Base-by-base conservation (phyloP, 371 early-diverging fungal species). In the Mortierella sp. region DNA sequence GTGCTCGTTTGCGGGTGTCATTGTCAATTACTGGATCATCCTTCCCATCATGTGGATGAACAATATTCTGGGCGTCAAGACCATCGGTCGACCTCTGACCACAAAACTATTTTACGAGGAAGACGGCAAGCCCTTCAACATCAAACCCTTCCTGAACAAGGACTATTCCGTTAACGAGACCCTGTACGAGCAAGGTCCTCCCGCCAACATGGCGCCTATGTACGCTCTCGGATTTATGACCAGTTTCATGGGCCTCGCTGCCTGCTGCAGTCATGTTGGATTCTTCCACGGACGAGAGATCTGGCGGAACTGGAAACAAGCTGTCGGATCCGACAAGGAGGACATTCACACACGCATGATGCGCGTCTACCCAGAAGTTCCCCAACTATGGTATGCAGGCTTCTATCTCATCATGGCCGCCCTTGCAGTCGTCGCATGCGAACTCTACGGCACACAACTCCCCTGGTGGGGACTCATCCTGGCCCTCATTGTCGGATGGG, bases 261-360 rank as follows among this genome's bases (percentile, higher is more conserved):
- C 88, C 3, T 82, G 86, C 43, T 64, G 90, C 4, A 80, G 86
- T 34, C 90, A 92, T 51, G 84, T 86, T 17, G 60, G 81, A 19
- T 70, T 88, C 59, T 89, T 88, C 65, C 81, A 68, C 30, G 69
- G 69, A 7, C 19, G 31, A 2, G 61, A 68, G 17, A 87, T 91
- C 47, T 79, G 80, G 73, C 55, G 41, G 19, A 61, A 31, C 5
- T 66, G 76, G 50, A 75, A 50, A 27, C 21, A 30, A 37, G 53
- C 50, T 27, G 15, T 42, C 28, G 37, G 28, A 26, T 62, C 60
- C 17, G 76, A 84, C 32, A 68, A 82, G n/a, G 83, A 86, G 56
- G 92, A 92, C 70, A 83, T 92, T 32, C 92, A 92, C 56, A 76
- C 79, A 70, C 84, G 82, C 66, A 73, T 92, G 70, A 91, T 91